Evolutionary conservation across 441 rosid species (phyloP).

Genomic region (Syzygium syzygioides): DNA sequence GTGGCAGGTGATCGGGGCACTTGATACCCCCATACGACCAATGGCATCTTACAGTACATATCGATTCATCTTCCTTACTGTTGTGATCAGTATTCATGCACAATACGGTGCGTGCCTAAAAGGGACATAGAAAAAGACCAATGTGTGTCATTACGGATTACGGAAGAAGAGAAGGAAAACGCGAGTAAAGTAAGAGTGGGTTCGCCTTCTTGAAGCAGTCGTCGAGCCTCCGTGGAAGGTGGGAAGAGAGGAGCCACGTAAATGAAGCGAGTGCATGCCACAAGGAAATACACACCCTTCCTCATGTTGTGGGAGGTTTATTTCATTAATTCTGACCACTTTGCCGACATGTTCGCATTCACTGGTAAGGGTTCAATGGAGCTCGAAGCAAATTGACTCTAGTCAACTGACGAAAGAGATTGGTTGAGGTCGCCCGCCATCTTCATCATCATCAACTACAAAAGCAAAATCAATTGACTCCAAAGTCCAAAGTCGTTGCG

Average conservation of each 20-base stretch:
- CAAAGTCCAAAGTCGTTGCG: background rate
- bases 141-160: background rate
- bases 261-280: background rate
- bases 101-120: background rate
- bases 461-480: background rate
- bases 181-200: background rate
- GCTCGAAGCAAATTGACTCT: background rate
- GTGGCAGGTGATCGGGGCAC: too few species aligned
- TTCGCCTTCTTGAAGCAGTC: background rate
- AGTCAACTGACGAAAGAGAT: background rate
- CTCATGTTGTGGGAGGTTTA: background rate
- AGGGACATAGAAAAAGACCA: background rate
- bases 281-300: background rate
- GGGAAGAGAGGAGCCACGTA: background rate
- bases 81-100: background rate
- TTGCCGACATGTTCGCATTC: background rate
- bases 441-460: background rate
- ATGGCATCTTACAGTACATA: too few species aligned
- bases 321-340: background rate
- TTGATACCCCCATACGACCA: too few species aligned
- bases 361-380: background rate
- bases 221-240: background rate
- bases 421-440: background rate
- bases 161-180: background rate
- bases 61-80: background rate